A percentile compares a stretch with the other conserved stretches of the same genome.
These are phyloP conservation scores for Stentor roeselii DNA, from an alignment of 73 alveolate genomes.

Conservation along the genomic window DNA sequence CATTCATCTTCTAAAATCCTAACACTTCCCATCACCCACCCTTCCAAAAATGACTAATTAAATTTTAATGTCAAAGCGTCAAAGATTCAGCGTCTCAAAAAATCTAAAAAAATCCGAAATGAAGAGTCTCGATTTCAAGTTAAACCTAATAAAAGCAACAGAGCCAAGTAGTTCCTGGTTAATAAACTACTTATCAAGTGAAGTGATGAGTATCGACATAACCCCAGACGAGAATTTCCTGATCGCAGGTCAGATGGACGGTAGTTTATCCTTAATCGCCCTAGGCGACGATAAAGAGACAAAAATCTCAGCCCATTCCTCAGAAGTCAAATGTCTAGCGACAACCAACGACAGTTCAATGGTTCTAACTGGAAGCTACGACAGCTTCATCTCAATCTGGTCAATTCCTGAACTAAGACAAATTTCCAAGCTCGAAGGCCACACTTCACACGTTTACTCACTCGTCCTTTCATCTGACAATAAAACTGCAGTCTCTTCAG, in stretches of 20 bases:
- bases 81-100: neutral
- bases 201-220: neutral
- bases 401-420: neutral
- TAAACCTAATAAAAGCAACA: neutral
- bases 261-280: neutral
- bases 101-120: neutral
- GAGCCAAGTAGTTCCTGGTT: neutral
- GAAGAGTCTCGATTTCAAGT: neutral
- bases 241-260: neutral
- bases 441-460: neutral
- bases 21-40: neutral
- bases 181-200: neutral
- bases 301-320: neutral
- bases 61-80: neutral
- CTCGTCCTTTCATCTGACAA: neutral
- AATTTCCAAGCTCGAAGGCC: neutral
- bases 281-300: neutral
- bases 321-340: constrained; percentile 15
- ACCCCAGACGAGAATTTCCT: neutral
- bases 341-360: neutral
- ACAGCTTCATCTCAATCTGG: neutral
- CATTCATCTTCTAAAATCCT: neutral
- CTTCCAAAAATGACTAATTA: neutral
- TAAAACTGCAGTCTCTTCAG: neutral
- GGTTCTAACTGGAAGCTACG: constrained; percentile 6